phyloP scores from a whole-genome alignment of 257 asterid genomes.

The Solanum stenotomum region DNA sequence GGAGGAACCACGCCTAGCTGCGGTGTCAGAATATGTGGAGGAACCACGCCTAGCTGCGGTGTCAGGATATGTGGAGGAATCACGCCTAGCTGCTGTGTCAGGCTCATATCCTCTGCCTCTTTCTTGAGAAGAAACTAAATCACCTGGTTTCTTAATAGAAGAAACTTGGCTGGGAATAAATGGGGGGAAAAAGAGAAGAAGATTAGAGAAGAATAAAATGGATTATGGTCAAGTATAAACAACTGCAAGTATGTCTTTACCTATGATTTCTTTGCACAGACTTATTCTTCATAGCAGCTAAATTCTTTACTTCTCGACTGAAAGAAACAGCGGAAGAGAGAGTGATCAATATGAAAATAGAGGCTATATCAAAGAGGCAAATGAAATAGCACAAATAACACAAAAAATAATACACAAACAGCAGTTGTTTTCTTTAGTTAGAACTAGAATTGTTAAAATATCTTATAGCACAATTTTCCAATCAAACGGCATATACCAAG shows the following conservation, averaged over 20 bases:
- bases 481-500: background rate
- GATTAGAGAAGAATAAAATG: background rate
- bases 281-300: conserved; percentile 57
- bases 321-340: background rate
- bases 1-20: background rate
- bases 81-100: background rate
- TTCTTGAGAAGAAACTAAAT: background rate
- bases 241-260: conserved; percentile 20
- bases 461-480: background rate
- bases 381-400: background rate
- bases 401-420: background rate
- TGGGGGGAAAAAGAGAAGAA: background rate
- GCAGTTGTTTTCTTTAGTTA: background rate
- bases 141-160: conserved; percentile 5
- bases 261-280: conserved; percentile 34
- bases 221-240: background rate
- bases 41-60: background rate
- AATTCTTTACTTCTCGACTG: conserved; percentile 75
- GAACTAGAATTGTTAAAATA: background rate
- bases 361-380: background rate
- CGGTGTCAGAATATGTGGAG: background rate
- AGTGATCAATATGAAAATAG: background rate
- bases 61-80: background rate
- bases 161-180: conserved; percentile 2
- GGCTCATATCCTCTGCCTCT: background rate